Evolutionary conservation across 345 rosid species (phyloP), one percentile per base, ranked within the genome.

Genomic region (Boechera divaricarpa): DNA sequence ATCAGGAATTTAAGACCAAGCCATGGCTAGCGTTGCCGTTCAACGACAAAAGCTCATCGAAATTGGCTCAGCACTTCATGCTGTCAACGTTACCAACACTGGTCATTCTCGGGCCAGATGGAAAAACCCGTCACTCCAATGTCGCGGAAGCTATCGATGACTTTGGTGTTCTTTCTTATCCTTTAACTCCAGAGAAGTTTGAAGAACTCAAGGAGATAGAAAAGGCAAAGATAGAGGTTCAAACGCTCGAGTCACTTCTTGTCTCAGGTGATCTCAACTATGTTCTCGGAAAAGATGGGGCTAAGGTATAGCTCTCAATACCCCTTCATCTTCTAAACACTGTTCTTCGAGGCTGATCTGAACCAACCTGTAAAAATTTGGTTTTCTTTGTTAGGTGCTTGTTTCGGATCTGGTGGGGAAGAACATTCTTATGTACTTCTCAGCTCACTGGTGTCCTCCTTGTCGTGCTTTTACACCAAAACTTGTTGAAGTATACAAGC

Each of bases 11-110:
- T 41, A 84, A 75, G 68, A 70, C 76, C 74, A 80, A 81, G 79
- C 94, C 94, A 33, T 89, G 96, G 96, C 72, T 89, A 61, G 89
- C 91, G n/a, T 70, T 84, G 73, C 97, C 96, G 8, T 86, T 83
- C 59, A 65, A 68, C 35, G 91, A 90, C 84, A 70, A 77, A 75
- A 82, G 75, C 72, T 36, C 85, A 5, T 75, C 77, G 21, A 89
- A 82, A 78, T 73, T 94, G 67, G 64, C 75, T 33, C 70, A 82
- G 16, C 89, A 87, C 65, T 91, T 94, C 78, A 86, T 87, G 78
- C 79, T 87, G 4, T 63, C 73, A 3, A 56, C 78, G 26, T 66
- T 88, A 75, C 96, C 97, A 7, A 76, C 81, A 2, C 69, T 94
- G 73, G 87, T 87, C 70, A 85, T 90, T 66, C 84, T 91, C 54